These are phyloP conservation scores for Malassezia japonica DNA, from an alignment of 1,284 basidiomycete species.

Conservation along the genomic window DNA sequence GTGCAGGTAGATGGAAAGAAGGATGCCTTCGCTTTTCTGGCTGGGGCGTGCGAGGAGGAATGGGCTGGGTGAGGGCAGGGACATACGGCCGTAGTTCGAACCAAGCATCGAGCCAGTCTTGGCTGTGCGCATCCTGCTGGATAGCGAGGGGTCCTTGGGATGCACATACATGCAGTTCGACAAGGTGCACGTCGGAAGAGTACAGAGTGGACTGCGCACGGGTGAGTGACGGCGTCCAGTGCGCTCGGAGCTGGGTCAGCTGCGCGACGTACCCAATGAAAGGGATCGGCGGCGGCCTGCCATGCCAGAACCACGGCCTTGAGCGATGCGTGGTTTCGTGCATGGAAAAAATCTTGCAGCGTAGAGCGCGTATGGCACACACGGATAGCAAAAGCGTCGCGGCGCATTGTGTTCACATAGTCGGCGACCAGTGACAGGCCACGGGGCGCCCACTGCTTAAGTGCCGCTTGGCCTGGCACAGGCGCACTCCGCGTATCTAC, in stretches of 20 bases:
- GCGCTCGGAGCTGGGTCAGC: neutral
- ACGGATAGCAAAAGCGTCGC: no score
- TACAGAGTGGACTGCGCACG: neutral
- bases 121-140: neutral
- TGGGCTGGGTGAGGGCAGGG: neutral
- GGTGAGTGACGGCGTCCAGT: neutral
- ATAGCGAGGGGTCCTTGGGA: neutral
- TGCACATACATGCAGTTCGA: neutral
- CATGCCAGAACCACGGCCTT: no score
- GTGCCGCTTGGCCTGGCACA: constrained; percentile 1
- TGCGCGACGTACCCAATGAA: neutral
- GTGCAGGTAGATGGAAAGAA: constrained; percentile 1
- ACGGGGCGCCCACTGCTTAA: neutral
- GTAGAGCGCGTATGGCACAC: no score
- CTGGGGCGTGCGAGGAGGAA: constrained; percentile 1
- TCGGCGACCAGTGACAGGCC: constrained; percentile 11
- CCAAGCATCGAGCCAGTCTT: constrained; percentile 1
- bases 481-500: constrained; percentile 7
- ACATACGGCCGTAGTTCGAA: constrained; percentile 8
- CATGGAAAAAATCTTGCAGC: no score
- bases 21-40: no score
- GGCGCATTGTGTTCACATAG: neutral
- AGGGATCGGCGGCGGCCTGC: neutral
- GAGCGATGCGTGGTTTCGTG: no score
- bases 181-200: neutral